These are phyloP conservation scores for Gryganskiella cystojenkinii DNA, from an alignment of 192 early-diverging fungal genomes.

Conservation along the genomic window DNA sequence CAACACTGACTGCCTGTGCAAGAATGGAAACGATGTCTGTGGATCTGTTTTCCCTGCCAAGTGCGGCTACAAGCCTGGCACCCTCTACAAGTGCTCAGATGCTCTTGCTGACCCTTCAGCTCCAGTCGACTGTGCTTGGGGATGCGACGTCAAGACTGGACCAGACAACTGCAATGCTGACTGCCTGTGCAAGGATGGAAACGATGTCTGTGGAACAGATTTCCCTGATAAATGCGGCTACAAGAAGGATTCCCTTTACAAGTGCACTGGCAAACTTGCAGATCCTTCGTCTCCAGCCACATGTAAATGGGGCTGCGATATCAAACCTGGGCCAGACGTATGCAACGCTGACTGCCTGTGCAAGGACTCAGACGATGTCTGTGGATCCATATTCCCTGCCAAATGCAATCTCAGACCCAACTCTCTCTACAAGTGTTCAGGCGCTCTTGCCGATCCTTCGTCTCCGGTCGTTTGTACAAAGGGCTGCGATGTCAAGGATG, in stretches of 20 bases:
- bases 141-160: slow-evolving; percentile 5
- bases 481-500: slow-evolving; percentile 4
- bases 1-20: slow-evolving; percentile 1
- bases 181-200: slow-evolving; percentile 5
- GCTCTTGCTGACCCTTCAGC: neutral
- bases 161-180: slow-evolving; percentile 8
- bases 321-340: slow-evolving; percentile 3
- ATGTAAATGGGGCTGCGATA: neutral
- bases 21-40: neutral
- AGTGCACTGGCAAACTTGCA: neutral
- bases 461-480: neutral
- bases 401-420: neutral
- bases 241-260: slow-evolving; percentile 1
- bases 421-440: slow-evolving; percentile 6
- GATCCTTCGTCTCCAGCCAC: neutral
- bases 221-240: slow-evolving; percentile 6
- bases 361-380: slow-evolving; percentile 4
- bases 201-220: neutral
- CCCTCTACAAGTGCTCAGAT: slow-evolving; percentile 2
- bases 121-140: slow-evolving; percentile 4
- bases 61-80: neutral
- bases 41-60: neutral
- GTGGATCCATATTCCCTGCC: neutral
- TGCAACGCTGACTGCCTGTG: slow-evolving; percentile 9
- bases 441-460: slow-evolving; percentile 2